phyloP scores from a whole-genome alignment of 148 eudicot species.

The Cornus florida region DNA sequence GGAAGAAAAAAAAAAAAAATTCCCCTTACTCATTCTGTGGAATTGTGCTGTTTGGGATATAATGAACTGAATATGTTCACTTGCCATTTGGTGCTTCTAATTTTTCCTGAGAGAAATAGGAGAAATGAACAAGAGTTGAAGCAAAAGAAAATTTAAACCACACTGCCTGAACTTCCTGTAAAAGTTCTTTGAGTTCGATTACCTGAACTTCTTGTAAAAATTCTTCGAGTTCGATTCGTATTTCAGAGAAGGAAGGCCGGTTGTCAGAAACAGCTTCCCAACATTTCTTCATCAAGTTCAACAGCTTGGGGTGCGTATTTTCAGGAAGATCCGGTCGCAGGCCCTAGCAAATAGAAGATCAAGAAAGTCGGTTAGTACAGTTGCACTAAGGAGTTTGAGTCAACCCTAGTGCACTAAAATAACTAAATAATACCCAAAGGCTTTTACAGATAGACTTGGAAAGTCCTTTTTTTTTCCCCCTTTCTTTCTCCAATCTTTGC shows the following conservation, averaged over 20 bases:
- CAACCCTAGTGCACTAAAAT: neutral
- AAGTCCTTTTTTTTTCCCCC: no score
- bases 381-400: neutral
- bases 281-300: conserved; percentile 73
- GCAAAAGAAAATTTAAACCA: neutral
- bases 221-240: conserved; percentile 65
- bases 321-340: conserved; percentile 80
- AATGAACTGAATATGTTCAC: conserved; percentile 24
- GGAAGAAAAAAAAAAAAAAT: neutral
- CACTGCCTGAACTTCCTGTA: conserved; percentile 53
- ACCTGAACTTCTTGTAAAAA: conserved; percentile 67
- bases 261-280: conserved; percentile 64
- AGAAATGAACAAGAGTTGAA: neutral
- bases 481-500: no score
- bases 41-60: conserved; percentile 22
- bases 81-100: conserved; percentile 28
- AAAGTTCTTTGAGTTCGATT: neutral
- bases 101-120: conserved; percentile 26
- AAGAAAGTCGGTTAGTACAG: neutral
- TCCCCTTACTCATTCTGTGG: conserved; percentile 10
- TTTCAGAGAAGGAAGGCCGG: conserved; percentile 70
- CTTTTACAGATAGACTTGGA: neutral
- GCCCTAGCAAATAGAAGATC: conserved; percentile 42
- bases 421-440: neutral
- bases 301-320: conserved; percentile 58